Evolutionary conservation across 140 eudicot species (phyloP).

Genomic region (Oenanthe javanica): DNA sequence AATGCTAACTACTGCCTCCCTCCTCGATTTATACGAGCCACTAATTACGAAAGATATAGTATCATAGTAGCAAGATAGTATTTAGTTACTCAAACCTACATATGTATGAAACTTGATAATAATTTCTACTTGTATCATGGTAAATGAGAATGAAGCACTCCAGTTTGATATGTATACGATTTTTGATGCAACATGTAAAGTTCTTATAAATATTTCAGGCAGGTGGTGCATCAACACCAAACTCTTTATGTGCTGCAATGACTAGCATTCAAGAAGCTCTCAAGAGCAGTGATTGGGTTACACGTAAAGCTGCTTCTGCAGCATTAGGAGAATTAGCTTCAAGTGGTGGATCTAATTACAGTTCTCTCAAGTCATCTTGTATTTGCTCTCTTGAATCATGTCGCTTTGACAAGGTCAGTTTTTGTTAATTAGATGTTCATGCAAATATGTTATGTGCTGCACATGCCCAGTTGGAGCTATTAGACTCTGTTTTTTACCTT

Average conservation of each 20-base stretch:
- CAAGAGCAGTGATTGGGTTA: constrained; percentile 75
- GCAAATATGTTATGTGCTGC: background rate
- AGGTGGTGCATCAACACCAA: constrained; percentile 69
- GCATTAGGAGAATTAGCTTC: constrained; percentile 75
- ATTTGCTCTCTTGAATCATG: constrained; percentile 72
- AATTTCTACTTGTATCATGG: background rate
- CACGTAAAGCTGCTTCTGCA: constrained; percentile 83
- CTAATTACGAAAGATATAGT: background rate
- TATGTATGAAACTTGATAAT: background rate
- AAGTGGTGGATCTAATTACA: constrained; percentile 46
- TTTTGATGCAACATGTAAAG: background rate
- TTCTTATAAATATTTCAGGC: constrained; percentile 45
- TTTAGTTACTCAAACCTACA: background rate
- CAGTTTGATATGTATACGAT: background rate
- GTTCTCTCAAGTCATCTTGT: constrained; percentile 59
- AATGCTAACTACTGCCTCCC: background rate
- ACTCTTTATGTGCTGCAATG: constrained; percentile 55
- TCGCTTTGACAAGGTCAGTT: constrained; percentile 82
- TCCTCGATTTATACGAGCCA: too few relatives aligned
- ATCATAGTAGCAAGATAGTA: background rate
- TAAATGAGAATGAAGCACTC: background rate
- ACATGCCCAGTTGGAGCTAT: constrained; percentile 17
- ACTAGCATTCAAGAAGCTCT: constrained; percentile 81
- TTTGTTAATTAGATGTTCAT: background rate
- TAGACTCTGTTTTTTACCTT: background rate